Conservation (phyloP, 306 rosid genomes). For the Aeschynomene evenia region DNA sequence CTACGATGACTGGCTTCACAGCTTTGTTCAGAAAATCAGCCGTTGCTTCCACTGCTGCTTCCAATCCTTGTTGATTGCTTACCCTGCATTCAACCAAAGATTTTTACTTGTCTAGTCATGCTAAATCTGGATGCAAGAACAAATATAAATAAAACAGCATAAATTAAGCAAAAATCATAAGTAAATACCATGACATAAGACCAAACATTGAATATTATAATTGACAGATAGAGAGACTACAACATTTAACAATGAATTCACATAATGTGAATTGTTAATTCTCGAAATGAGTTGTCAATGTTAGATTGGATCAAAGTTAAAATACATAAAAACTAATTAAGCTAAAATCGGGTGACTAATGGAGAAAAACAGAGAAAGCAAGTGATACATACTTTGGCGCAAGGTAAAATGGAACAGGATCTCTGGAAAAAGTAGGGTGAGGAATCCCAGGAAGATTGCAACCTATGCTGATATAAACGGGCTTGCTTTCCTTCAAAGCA, state of each 20-base stretch:
- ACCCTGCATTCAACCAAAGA: conserved; percentile 35
- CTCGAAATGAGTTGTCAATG: neutral
- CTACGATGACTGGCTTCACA: conserved; percentile 81
- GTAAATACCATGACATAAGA: too few relatives aligned
- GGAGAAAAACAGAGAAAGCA: neutral
- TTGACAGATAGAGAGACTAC: neutral
- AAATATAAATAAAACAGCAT: neutral
- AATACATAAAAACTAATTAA: neutral
- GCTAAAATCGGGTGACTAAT: neutral
- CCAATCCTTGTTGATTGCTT: conserved; percentile 74
- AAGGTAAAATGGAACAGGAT: conserved; percentile 82
- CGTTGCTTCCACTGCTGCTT: conserved; percentile 85
- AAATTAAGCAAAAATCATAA: neutral
- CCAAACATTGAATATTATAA: neutral
- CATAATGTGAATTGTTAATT: neutral
- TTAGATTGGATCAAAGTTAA: neutral
- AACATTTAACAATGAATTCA: neutral
- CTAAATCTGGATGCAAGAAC: conserved; percentile 4
- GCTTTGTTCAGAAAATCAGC: conserved; percentile 73
- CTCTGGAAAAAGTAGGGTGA: conserved; percentile 73
- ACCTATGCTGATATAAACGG: conserved; percentile 75
- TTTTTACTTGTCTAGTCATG: neutral
- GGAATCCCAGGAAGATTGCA: conserved; percentile 70
- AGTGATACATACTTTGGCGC: conserved; percentile 52
- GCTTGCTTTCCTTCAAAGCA: conserved; percentile 88